Evolutionary conservation across 1,284 basidiomycete genomes (phyloP), one percentile per base, ranked within the genome.

Genomic region (Puccinia horiana): DNA sequence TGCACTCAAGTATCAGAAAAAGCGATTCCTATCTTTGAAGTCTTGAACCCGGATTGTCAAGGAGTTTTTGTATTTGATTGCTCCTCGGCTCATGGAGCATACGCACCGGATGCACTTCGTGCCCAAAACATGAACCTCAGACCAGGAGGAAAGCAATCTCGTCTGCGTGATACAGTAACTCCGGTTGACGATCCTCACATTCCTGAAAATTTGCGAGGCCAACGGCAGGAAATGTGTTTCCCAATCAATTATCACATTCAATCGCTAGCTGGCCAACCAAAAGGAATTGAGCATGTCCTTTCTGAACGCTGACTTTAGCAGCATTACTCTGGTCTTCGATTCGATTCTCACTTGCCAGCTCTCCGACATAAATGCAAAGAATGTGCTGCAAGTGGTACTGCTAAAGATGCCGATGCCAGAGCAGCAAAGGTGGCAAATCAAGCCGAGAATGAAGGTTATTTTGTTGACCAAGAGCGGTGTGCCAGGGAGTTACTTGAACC

Each of bases 61-160:
- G 69, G 3, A 40, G 69, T 72, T 23, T 72, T 72, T 72, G 32
- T 72, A 20, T 72, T 72, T 72, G 69, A 72, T 49, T 72, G 37
- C 69, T 72, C 37, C 32, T 72, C 40, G 29, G 65, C 65, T 32
- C 65, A 67, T 6, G 65, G 20, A 12, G 18, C 69, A 14, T 72
- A 18, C 40, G 69, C 18, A 12, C 40, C 65, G 20, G 23, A 29
- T 67, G 65, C 65, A 32, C 69, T 72, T 44, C 42, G 40, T 3
- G 69, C 47, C 42, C 40, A 42, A 44, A 72, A 72, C 42, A 72
- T 72, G 69, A 72, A 72, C n/a, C 40, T 72, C 20, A n/a, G 20
- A n/a, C 40, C 69, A 44, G 69, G 69, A 40, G 69, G 69, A 42
- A 72, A 47, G 47, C 40, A 72, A 44, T 26, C 37, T 6, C n/a